Evolutionary conservation across 306 rosid species (phyloP).

Genomic region (Vigna radiata): DNA sequence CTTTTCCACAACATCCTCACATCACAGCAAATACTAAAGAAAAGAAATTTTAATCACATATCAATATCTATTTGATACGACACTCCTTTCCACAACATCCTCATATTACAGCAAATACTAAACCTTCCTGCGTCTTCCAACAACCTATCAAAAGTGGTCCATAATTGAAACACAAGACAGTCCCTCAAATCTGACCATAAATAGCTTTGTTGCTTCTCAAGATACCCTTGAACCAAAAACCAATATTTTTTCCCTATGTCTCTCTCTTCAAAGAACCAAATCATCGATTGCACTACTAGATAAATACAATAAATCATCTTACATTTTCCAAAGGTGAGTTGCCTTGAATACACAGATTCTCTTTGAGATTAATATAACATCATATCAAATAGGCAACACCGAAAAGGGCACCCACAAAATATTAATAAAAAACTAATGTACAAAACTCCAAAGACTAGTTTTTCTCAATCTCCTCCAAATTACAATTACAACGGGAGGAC

Average conservation of each 20-base stretch:
- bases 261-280: slow-evolving; percentile 31
- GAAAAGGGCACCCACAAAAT: slow-evolving; percentile 9
- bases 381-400: slow-evolving; percentile 35
- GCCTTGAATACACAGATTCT: slow-evolving; percentile 15
- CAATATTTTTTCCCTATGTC: background rate
- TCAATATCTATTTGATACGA: too few relatives aligned
- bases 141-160: background rate
- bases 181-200: slow-evolving; percentile 35
- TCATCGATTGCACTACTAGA: slow-evolving; percentile 14
- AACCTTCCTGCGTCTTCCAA: background rate
- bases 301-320: slow-evolving; percentile 18
- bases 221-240: slow-evolving; percentile 16
- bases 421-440: slow-evolving; percentile 6
- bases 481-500: slow-evolving; percentile 61
- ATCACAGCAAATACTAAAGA: too few relatives aligned
- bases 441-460: slow-evolving; percentile 40
- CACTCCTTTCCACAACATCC: too few relatives aligned
- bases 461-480: slow-evolving; percentile 62
- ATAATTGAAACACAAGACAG: slow-evolving; percentile 25
- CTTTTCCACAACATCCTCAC: too few relatives aligned
- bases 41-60: too few relatives aligned
- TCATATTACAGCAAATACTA: too few relatives aligned
- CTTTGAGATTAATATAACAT: background rate
- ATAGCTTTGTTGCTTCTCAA: slow-evolving; percentile 33
- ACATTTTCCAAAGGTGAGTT: background rate